Conservation (phyloP, 2,329 filamentous ascomycete genomes). For the Xylariaceae sp. region DNA sequence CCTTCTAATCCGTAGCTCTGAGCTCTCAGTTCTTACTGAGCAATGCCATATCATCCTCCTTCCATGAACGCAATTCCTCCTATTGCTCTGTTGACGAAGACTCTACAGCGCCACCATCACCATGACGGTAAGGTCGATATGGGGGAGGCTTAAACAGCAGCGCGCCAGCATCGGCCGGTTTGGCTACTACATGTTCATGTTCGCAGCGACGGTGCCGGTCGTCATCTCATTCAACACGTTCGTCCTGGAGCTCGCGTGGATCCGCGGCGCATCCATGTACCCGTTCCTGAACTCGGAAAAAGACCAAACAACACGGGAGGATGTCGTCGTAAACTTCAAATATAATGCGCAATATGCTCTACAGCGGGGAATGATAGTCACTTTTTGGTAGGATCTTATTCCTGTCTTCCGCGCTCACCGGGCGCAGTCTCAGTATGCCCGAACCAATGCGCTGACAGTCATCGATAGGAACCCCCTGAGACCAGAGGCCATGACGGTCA, state of each 20-base stretch:
- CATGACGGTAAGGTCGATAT: conserved; percentile 37
- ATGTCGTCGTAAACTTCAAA: conserved; percentile 56
- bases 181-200: conserved; percentile 44
- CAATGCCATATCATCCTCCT: too few species aligned
- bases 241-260: conserved; percentile 52
- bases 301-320: conserved; percentile 48
- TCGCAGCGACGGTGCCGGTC: conserved; percentile 58
- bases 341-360: conserved; percentile 53
- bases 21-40: too few species aligned
- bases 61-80: not conserved
- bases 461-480: conserved; percentile 60
- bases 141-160: conserved; percentile 31
- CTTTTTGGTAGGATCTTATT: conserved; percentile 51
- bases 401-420: conserved; percentile 14
- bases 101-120: not conserved
- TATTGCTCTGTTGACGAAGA: not conserved
- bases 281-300: conserved; percentile 67
- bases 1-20: too few species aligned
- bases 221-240: conserved; percentile 57
- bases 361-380: conserved; percentile 68
- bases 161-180: conserved; percentile 32
- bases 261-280: conserved; percentile 67
- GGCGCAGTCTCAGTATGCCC: not conserved
- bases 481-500: conserved; percentile 66
- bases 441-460: conserved; percentile 9